Evolutionary conservation across 139 green algal species (phyloP).

Genomic region (Volvox africanus): DNA sequence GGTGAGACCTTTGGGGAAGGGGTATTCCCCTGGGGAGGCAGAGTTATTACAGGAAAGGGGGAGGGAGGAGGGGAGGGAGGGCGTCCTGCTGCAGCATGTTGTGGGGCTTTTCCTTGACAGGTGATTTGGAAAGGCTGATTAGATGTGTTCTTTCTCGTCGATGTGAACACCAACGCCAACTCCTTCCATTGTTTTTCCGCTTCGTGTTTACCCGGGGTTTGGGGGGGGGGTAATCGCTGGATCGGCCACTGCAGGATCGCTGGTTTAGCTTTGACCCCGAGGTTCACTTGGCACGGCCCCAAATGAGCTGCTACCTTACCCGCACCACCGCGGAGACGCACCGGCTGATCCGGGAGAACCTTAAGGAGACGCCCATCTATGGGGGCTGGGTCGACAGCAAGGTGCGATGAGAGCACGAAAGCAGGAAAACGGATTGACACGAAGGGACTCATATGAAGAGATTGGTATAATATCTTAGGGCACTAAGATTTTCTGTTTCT

Average conservation of each 20-base stretch:
- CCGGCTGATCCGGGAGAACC: slow-evolving; percentile 83
- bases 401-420: background rate
- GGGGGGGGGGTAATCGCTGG: too few species aligned
- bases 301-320: slow-evolving; percentile 94
- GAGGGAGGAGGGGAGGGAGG: background rate
- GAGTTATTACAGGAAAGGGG: background rate
- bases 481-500: too few species aligned
- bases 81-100: background rate
- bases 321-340: slow-evolving; percentile 94
- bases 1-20: background rate
- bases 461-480: too few species aligned
- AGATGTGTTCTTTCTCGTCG: too few species aligned
- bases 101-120: too few species aligned
- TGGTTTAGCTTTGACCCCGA: slow-evolving; percentile 96
- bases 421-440: too few species aligned
- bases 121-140: too few species aligned
- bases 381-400: slow-evolving; percentile 92
- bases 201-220: too few species aligned
- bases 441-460: too few species aligned
- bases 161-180: too few species aligned
- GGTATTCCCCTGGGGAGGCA: slow-evolving; percentile 64
- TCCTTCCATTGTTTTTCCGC: too few species aligned
- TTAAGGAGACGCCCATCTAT: slow-evolving; percentile 96
- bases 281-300: slow-evolving; percentile 75
- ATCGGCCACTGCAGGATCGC: slow-evolving; percentile 58